Base-by-base conservation (phyloP, 345 rosid genomes). In the Laguncularia racemosa region DNA sequence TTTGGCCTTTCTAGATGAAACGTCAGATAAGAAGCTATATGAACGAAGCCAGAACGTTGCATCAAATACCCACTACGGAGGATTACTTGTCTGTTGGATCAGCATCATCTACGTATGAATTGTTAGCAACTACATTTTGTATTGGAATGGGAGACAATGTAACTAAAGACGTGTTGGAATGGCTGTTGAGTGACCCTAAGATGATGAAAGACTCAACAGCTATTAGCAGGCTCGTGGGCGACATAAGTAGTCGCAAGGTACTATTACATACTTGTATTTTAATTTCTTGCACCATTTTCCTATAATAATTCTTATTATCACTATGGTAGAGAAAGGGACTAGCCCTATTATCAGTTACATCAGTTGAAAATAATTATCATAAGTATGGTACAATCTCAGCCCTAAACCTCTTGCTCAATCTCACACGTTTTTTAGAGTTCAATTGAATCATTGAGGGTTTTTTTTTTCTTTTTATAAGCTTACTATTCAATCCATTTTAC, bases 181-280 rank as follows among this genome's bases (percentile, higher is more conserved):
- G 63, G 63, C 2, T 50, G 2, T 19, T 17, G 1, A 0, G 7
- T 3, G 2, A 49, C 14, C 19, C 63, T 9, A 59, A 48, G 44
- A 48, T 28, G 19, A 46, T 14, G 54, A 40, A 49, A 40, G 54
- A 48, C 11, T 3, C 10, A 6, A 10, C 40, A 16, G 3, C 13
- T 13, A 12, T 33, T 0, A 46, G 55, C 15, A 46, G 63, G 6
- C 18, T 48, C 20, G 16, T 33, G 28, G 38, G 40, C 19, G 63
- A 59, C 6, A 59, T 50, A 3, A 15, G 3, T 13, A 43, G 63
- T 10, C 46, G 38, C 48, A 59, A 59, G 63, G 63, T 59, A 16
- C 40, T 4, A 33, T 4, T 23, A 4, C 40, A 33, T 33, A 7
- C 40, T 7, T 4, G 6, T 7, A 33, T 33, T 33, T 26, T 33